Percentiles rank a stretch among this genome's conserved stretches.
phyloP scores from a whole-genome alignment of 2,329 filamentous ascomycete species.

The Mariannaea sp. region DNA sequence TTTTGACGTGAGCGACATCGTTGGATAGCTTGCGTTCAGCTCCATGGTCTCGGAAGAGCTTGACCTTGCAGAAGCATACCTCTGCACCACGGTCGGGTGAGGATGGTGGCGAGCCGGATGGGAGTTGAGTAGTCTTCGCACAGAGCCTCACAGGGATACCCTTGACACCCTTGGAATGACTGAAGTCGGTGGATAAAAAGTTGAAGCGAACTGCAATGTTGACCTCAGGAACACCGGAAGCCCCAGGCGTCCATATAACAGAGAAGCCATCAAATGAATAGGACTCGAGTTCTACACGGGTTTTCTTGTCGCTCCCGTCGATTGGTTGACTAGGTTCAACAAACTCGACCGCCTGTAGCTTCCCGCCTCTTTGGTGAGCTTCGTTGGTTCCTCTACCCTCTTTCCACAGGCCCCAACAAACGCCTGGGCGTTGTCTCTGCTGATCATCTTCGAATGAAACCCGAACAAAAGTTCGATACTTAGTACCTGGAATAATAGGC shows the following conservation, averaged over 20 bases:
- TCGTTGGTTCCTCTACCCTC: conserved; percentile 95
- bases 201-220: conserved; percentile 94
- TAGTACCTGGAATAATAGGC: conserved; percentile 63
- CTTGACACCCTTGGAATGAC: conserved; percentile 97
- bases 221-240: conserved; percentile 73
- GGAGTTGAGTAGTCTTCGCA: conserved; percentile 79
- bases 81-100: conserved; percentile 60
- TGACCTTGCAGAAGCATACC: conserved; percentile 94
- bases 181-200: conserved; percentile 97
- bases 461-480: conserved; percentile 89
- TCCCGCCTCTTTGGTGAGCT: conserved; percentile 89
- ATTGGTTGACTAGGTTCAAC: conserved; percentile 69
- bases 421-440: conserved; percentile 79
- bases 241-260: conserved; percentile 81
- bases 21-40: conserved; percentile 95
- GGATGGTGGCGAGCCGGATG: conserved; percentile 55
- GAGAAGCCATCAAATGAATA: conserved; percentile 94
- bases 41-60: conserved; percentile 94
- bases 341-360: conserved; percentile 92
- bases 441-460: conserved; percentile 97
- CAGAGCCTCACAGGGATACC: conserved; percentile 93
- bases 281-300: conserved; percentile 71
- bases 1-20: conserved; percentile 92
- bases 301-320: conserved; percentile 68
- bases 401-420: conserved; percentile 92